A percentile compares a stretch with the other conserved stretches of the same genome.
Evolutionary conservation across 2,329 filamentous ascomycete species (phyloP).

Genomic region (Laburnicola sp.): DNA sequence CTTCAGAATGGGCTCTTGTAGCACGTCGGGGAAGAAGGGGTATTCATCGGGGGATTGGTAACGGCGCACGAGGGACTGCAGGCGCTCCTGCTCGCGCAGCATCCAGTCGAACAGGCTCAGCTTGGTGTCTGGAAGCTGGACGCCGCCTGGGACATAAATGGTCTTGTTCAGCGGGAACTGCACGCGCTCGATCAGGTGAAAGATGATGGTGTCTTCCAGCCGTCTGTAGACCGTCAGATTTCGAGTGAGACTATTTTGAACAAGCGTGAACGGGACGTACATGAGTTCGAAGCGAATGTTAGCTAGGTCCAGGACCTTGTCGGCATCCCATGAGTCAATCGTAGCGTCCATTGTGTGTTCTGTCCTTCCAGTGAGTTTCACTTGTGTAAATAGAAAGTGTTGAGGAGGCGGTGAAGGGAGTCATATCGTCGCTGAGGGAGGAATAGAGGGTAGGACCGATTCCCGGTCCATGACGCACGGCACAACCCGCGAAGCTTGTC

Average conservation of each 20-base stretch:
- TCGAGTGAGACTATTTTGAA: neutral
- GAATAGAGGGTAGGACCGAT: constrained; percentile 7
- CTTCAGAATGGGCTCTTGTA: constrained; percentile 81
- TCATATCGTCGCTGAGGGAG: constrained; percentile 7
- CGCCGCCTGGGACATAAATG: constrained; percentile 81
- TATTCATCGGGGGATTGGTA: constrained; percentile 97
- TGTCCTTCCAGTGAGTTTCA: neutral
- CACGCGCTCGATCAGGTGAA: constrained; percentile 95
- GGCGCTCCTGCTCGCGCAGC: constrained; percentile 81
- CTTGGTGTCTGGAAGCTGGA: constrained; percentile 71
- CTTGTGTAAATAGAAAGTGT: neutral
- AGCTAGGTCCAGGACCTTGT: constrained; percentile 82
- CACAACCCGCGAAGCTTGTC: constrained; percentile 3
- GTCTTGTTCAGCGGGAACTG: constrained; percentile 91
- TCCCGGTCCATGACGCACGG: constrained; percentile 4
- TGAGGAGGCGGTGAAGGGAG: constrained; percentile 1
- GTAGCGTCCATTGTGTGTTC: constrained; percentile 74
- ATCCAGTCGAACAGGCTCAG: constrained; percentile 95
- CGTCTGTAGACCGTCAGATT: constrained; percentile 62
- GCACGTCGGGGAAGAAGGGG: constrained; percentile 85
- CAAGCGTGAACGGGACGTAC: constrained; percentile 56
- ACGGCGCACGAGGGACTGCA: constrained; percentile 90
- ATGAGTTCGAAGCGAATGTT: constrained; percentile 95
- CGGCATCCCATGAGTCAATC: constrained; percentile 83
- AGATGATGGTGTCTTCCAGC: constrained; percentile 95